Conservation (phyloP, 2,329 filamentous ascomycete species). For the Xylariaceae sp. region DNA sequence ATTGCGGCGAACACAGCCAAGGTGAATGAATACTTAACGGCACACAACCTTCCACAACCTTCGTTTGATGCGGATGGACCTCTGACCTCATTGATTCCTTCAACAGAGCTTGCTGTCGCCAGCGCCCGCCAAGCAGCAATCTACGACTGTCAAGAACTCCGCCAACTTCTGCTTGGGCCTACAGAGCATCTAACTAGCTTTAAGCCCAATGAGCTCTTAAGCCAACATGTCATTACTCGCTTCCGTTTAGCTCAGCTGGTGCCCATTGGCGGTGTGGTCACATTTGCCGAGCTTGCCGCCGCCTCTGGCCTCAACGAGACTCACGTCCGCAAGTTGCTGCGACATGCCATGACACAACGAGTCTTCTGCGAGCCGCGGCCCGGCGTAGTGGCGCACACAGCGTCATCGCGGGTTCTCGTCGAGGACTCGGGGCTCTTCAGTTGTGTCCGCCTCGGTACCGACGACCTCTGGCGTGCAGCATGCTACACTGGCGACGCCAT, state of each 20-base stretch:
- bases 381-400: slow-evolving; percentile 32
- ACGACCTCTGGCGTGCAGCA: slow-evolving; percentile 26
- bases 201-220: slow-evolving; percentile 15
- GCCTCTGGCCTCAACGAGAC: slow-evolving; percentile 10
- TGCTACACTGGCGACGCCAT: slow-evolving; percentile 21
- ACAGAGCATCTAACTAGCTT: slow-evolving; percentile 29
- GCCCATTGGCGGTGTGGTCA: slow-evolving; percentile 21
- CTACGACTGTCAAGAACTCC: slow-evolving; percentile 28
- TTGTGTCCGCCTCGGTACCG: slow-evolving; percentile 42
- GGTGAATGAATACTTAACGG: slow-evolving; percentile 28
- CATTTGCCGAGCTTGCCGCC: slow-evolving; percentile 23
- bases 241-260: slow-evolving; percentile 26
- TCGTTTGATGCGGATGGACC: slow-evolving; percentile 29
- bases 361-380: slow-evolving; percentile 42
- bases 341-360: slow-evolving; percentile 33
- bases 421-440: slow-evolving; percentile 53
- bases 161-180: slow-evolving; percentile 27
- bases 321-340: slow-evolving; percentile 16
- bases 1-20: slow-evolving; percentile 32
- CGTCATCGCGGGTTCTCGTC: slow-evolving; percentile 31
- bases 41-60: slow-evolving; percentile 27
- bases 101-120: slow-evolving; percentile 9
- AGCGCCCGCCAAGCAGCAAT: slow-evolving; percentile 24
- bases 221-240: slow-evolving; percentile 19
- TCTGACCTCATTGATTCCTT: slow-evolving; percentile 3